Base-by-base conservation (phyloP, 1,284 basidiomycete species). In the Moesziomyces globuligerus region DNA sequence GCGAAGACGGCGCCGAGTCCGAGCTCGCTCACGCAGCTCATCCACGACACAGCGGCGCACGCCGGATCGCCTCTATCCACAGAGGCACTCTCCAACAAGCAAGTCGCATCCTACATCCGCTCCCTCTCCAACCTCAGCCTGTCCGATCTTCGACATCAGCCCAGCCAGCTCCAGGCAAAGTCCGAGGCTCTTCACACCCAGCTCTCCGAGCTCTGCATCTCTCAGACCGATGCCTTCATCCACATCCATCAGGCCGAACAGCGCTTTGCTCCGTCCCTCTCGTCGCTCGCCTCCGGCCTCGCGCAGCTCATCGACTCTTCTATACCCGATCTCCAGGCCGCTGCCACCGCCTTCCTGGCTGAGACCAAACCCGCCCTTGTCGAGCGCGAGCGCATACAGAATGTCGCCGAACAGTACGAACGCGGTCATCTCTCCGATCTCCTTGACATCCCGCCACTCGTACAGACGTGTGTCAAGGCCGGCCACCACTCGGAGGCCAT, bases 401-500 rank as follows among this genome's bases (percentile, higher is more conserved):
- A 61, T 34, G 43, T 74, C 20, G 53, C 49, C 15, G 67, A 74
- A 10, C 60, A 62, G 26, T 70, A 71, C 41, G 62, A 94, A 75
- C 90, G 93, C 80, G 92, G 94, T 80, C 93, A 93, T 82, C 88
- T 97, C 53, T 87, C 91, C 70, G 93, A 96, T 80, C 84, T 96
- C 28, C 88, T 97, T 60, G 93, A 95, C 74, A 88, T 95, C 46
- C 93, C 94, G 6, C 85, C 90, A 46, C 87, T 97, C 24, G 91
- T 95, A 74, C 91, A 94, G 78, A 92, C 93, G 0, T 96, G 93
- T 75, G 90, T 95, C 13, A 87, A 92, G 23, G 93, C 93, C 76
- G 92, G 92, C 7, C 90, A 92, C 83, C 95, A 94, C 83, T 86
- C 89, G 48, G 94, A 97, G 81, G 93, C 93, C 0, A 87, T 97